Base-by-base conservation (phyloP, 176 grass and related monocot species). In the Zoysia japonica region DNA sequence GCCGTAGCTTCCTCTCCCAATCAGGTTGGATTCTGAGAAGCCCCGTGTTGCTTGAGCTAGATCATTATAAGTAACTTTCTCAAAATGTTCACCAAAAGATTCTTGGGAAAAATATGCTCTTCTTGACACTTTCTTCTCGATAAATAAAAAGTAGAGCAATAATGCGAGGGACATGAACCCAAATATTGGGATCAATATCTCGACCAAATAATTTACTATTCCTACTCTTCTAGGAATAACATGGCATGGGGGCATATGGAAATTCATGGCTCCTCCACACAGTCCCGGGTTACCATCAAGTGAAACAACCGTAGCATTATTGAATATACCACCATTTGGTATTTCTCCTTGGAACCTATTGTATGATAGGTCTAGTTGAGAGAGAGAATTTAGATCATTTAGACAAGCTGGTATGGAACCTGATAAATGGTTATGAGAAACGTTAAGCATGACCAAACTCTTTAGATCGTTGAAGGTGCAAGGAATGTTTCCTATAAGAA, bases 1-100 rank as follows among this genome's bases (percentile, higher is more conserved):
- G 7, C 80, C 67, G 75, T 79, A 71, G 9, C 55, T 43, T 48
- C 77, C 84, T 37, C 70, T 38, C 43, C 84, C 84, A 56, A 86
- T 79, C 69, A 86, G 7, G 71, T 86, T 81, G 41, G 19, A 20
- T 45, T 19, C 4, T 11, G 77, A 61, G 47, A 86, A 81, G 5
- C 28, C 28, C 28, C 28, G 28, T 28, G 28, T 28, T 28, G 28
- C 28, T 28, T 28, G 28, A 28, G 28, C 28, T 28, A 28, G 28
- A 28, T 28, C 28, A 28, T 70, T 78, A 1, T 81, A 60, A 16
- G 77, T 86, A 47, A 77, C 77, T 74, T 75, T 80, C 28, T 62
- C 75, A 56, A 86, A 62, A 44, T 86, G 7, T 9, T 7, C 7
- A n/a, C 1, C 11, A 47, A 47, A 39, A 19, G 45, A 44, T 36